These are phyloP conservation scores for Sporothrix humicola DNA, from an alignment of 2,329 filamentous ascomycete species.

Conservation along the genomic window DNA sequence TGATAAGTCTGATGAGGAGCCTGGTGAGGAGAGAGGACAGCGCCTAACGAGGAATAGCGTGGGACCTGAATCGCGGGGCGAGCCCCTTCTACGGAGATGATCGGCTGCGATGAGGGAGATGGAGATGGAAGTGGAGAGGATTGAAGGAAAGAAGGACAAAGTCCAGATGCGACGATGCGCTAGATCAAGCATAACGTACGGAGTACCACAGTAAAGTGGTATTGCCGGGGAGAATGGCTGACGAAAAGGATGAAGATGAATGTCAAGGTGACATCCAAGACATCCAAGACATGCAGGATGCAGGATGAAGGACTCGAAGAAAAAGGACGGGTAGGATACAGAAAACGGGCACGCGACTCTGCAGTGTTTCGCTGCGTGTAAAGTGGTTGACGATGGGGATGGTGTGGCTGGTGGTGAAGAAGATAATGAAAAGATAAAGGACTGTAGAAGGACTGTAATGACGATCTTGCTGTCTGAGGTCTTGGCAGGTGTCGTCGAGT, in stretches of 20 bases:
- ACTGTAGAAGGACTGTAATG: too few relatives aligned
- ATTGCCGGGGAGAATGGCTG: neutral
- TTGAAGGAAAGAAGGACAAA: too few relatives aligned
- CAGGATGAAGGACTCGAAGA: too few relatives aligned
- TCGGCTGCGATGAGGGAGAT: constrained; percentile 1
- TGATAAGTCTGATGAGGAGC: constrained; percentile 7
- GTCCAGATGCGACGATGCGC: neutral
- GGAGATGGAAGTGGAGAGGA: too few relatives aligned
- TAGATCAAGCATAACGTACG: constrained; percentile 11
- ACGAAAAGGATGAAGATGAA: too few relatives aligned
- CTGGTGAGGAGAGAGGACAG: neutral
- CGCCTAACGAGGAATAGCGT: neutral
- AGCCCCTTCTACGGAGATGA: constrained; percentile 11
- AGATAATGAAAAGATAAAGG: neutral
- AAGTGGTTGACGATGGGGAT: neutral
- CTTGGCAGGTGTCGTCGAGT: neutral
- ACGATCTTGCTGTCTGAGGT: too few relatives aligned
- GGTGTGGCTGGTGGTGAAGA: neutral
- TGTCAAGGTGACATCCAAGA: constrained; percentile 8
- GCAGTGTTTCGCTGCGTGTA: constrained; percentile 18
- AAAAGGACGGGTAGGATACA: too few relatives aligned
- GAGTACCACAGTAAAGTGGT: neutral
- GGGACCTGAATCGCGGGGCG: neutral
- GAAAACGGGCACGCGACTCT: neutral
- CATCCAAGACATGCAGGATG: too few relatives aligned